phyloP scores from a whole-genome alignment of 257 asterid species.

The Perilla frutescens region DNA sequence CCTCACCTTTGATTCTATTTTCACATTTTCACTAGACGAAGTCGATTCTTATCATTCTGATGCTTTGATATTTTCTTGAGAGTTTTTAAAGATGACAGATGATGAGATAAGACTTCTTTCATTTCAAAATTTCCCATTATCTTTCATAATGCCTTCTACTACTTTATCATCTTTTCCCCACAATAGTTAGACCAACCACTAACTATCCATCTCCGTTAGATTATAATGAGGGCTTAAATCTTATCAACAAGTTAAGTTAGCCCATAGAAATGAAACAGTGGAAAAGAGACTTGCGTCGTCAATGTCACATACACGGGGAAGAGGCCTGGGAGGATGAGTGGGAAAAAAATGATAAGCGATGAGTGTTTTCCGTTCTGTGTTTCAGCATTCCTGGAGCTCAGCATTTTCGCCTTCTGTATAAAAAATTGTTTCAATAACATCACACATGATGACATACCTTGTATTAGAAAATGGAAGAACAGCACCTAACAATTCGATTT shows the following conservation, averaged over 20 bases:
- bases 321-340: too few species aligned
- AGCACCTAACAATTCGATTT: not conserved
- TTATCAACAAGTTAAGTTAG: not conserved
- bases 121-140: slow-evolving; percentile 1
- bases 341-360: too few species aligned
- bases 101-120: not conserved
- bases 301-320: too few species aligned
- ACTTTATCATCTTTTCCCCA: not conserved
- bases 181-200: not conserved
- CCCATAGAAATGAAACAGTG: not conserved
- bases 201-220: not conserved
- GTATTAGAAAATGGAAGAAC: not conserved
- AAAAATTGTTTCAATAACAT: too few species aligned
- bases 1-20: not conserved
- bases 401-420: not conserved
- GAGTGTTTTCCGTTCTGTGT: not conserved
- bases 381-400: not conserved
- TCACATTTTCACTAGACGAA: not conserved
- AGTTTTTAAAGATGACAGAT: not conserved
- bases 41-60: not conserved
- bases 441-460: not conserved
- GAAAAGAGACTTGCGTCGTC: too few species aligned
- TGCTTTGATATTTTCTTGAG: not conserved
- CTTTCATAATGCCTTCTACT: not conserved
- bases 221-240: not conserved